These are phyloP conservation scores for Drosera capensis DNA, from an alignment of 148 eudicot species.

Conservation along the genomic window DNA sequence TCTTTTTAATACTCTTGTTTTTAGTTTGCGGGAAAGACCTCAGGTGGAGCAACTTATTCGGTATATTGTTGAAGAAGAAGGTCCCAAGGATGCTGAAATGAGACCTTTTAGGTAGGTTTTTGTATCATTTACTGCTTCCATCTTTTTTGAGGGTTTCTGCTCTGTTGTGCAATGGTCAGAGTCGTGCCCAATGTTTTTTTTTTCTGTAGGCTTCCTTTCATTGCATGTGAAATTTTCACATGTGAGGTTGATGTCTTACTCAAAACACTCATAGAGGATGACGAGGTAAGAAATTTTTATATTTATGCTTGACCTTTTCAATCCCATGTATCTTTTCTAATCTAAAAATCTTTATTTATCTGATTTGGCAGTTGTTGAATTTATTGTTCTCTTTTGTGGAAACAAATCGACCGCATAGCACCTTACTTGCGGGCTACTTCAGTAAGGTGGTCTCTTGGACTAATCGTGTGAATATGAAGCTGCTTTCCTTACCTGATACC, in stretches of 20 bases:
- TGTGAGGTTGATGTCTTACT: constrained; percentile 96
- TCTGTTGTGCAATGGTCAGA: constrained; percentile 1
- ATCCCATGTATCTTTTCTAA: constrained; percentile 3
- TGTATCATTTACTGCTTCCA: background rate
- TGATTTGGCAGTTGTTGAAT: constrained; percentile 52
- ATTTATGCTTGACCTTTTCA: constrained; percentile 2
- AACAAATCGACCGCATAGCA: constrained; percentile 55
- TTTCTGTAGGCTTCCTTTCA: constrained; percentile 5
- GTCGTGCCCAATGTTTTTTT: constrained; percentile 2
- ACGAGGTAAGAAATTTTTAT: constrained; percentile 40
- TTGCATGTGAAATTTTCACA: no score
- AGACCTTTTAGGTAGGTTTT: constrained; percentile 62
- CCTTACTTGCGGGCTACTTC: constrained; percentile 82
- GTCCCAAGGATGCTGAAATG: constrained; percentile 74
- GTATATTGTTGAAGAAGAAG: constrained; percentile 76
- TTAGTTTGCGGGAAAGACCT: constrained; percentile 70
- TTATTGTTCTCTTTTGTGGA: constrained; percentile 76
- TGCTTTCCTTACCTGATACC: no score
- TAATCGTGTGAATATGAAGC: no score
- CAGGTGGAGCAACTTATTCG: no score
- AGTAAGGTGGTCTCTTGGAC: no score
- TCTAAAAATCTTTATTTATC: constrained; percentile 3
- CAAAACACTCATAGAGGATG: constrained; percentile 84
- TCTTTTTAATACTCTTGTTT: no score
- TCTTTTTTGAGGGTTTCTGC: no score